Conservation (phyloP, 352 stramenopile genomes). For the Phytophthora uliginosa region DNA sequence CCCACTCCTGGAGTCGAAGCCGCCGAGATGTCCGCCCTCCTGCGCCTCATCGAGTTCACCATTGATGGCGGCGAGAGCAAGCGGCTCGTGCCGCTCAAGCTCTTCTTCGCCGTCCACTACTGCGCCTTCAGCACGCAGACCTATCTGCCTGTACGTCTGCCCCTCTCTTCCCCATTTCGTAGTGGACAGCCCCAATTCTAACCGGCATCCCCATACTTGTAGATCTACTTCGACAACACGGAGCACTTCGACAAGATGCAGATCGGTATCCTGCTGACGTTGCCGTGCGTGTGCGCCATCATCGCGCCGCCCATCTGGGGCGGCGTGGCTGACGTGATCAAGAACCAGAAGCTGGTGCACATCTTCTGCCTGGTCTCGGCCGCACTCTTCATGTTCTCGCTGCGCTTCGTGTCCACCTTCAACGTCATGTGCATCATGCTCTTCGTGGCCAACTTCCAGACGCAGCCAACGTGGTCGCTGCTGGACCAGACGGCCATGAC, state of each 20-base stretch:
- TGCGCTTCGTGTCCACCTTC: conserved; percentile 76
- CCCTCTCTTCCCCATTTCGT: background rate
- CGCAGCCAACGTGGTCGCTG: conserved; percentile 69
- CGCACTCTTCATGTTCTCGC: conserved; percentile 72
- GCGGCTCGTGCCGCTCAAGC: conserved; percentile 74
- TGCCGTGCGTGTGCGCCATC: conserved; percentile 80
- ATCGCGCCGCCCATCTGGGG: conserved; percentile 77
- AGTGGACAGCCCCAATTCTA: background rate
- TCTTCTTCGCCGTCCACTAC: conserved; percentile 79
- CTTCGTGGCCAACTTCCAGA: conserved; percentile 83
- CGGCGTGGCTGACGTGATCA: conserved; percentile 63
- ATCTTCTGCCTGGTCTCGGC: conserved; percentile 69
- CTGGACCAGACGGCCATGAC: conserved; percentile 77
- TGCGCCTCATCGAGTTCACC: conserved; percentile 55
- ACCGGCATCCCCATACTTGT: background rate
- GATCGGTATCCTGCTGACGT: conserved; percentile 75
- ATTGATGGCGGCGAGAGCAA: conserved; percentile 71
- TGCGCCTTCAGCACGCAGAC: conserved; percentile 77
- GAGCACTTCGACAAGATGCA: conserved; percentile 78
- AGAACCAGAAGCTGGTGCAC: conserved; percentile 76
- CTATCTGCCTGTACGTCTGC: conserved; percentile 59
- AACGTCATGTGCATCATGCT: conserved; percentile 78
- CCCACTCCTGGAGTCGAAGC: background rate
- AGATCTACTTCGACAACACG: conserved; percentile 67
- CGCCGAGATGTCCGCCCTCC: conserved; percentile 35